Evolutionary conservation across 371 early-diverging fungal genomes (phyloP), one percentile per base, ranked within the genome.

Genomic region (Mucor indicus): DNA sequence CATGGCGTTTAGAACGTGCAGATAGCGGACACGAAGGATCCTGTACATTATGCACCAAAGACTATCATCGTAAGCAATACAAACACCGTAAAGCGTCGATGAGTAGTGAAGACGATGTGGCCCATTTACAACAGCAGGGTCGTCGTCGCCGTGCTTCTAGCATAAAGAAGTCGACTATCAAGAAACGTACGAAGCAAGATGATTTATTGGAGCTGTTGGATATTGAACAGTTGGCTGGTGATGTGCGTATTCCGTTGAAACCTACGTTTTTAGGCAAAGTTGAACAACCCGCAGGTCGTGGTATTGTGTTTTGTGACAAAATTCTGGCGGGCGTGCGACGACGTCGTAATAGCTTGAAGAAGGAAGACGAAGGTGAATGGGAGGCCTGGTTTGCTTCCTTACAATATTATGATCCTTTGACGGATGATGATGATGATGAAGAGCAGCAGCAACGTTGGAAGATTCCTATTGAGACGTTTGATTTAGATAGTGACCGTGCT

Each of bases 371-470:
- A 7, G 30, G 39, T 12, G 56, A 56, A 38, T 68, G 69, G 69
- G 69, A 68, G 24, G 39, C 57, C 11, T 68, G 69, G 69, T 63
- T 68, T 51, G 64, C 69, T n/a, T 55, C 64, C 23, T 46, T 68
- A 21, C 57, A 57, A 29, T 63, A 64, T 23, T 52, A 60, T 23
- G 62, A 68, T 17, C 63, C 63, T 16, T n/a, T n/a, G n/a, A n/a
- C n/a, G n/a, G n/a, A n/a, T n/a, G n/a, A n/a, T n/a, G n/a, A n/a
- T n/a, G n/a, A n/a, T n/a, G n/a, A n/a, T n/a, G n/a, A n/a, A n/a
- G n/a, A n/a, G n/a, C n/a, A n/a, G n/a, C n/a, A n/a, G n/a, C n/a
- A n/a, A 11, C 12, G 1, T 4, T 23, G 40, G 19, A 29, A 36
- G 8, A 59, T 60, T 20, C 60, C 60, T 21, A 41, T 52, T 6